These are phyloP conservation scores for Wickerhamomyces sp. DNA, from an alignment of 1,139 yeast species.

Conservation along the genomic window DNA sequence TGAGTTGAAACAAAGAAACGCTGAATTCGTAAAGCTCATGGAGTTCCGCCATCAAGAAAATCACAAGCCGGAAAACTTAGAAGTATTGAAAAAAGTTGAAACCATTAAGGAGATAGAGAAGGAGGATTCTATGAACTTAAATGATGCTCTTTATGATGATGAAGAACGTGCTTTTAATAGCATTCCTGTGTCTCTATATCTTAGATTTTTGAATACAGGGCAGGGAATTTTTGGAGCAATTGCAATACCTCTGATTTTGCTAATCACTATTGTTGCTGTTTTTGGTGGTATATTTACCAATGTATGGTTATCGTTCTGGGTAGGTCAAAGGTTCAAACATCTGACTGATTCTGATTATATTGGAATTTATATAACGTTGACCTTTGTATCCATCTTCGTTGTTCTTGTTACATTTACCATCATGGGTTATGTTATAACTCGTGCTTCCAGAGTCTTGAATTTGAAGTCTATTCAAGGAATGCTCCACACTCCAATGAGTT, in stretches of 20 bases:
- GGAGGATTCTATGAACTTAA: too few species aligned
- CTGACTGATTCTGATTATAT: constrained; percentile 57
- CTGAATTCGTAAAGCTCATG: constrained; percentile 40
- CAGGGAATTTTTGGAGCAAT: constrained; percentile 38
- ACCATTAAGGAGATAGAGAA: constrained; percentile 27
- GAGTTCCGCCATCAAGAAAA: constrained; percentile 13
- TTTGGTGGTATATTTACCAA: constrained; percentile 64
- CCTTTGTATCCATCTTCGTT: constrained; percentile 42
- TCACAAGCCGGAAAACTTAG: too few species aligned
- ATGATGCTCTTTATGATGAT: constrained; percentile 28
- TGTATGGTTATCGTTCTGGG: constrained; percentile 88
- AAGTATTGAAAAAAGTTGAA: constrained; percentile 22
- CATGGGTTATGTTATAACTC: constrained; percentile 50
- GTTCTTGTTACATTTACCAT: constrained; percentile 49
- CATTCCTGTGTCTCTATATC: constrained; percentile 30
- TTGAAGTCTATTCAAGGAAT: constrained; percentile 54
- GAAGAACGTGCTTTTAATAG: constrained; percentile 11
- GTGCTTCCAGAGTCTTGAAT: constrained; percentile 37
- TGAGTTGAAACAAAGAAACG: constrained; percentile 39
- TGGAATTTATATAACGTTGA: constrained; percentile 60
- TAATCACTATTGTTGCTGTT: constrained; percentile 40
- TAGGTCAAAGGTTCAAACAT: constrained; percentile 46
- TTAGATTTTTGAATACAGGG: constrained; percentile 48
- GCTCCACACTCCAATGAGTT: constrained; percentile 73
- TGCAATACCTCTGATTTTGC: constrained; percentile 32